A percentile compares a stretch with the other conserved stretches of the same genome.
phyloP scores from a whole-genome alignment of 768 basidiomycete genomes.

The Auriculariales sp. region DNA sequence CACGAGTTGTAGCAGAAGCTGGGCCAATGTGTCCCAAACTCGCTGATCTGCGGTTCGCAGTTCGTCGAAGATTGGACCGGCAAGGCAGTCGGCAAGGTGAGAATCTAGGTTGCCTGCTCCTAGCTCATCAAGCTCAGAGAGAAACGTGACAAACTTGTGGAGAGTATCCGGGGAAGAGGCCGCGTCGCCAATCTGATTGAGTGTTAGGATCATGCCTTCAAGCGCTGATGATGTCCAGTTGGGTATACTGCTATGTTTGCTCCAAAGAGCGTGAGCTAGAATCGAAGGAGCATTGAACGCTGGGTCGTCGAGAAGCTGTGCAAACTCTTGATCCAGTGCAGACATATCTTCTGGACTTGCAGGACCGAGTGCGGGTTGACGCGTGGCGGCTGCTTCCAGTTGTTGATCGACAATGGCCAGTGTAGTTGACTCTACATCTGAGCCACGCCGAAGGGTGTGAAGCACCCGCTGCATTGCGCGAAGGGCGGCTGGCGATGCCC shows the following conservation, averaged over 20 bases:
- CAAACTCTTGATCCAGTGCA: slow-evolving; percentile 40
- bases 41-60: slow-evolving; percentile 42
- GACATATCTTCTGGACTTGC: slow-evolving; percentile 51
- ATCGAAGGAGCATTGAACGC: slow-evolving; percentile 36
- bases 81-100: slow-evolving; percentile 58
- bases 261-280: slow-evolving; percentile 69
- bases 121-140: slow-evolving; percentile 63
- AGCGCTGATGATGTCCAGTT: slow-evolving; percentile 77
- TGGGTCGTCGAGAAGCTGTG: slow-evolving; percentile 48
- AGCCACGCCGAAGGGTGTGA: slow-evolving; percentile 47
- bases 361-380: slow-evolving; percentile 44
- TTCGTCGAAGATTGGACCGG: slow-evolving; percentile 50
- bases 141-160: slow-evolving; percentile 42
- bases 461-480: slow-evolving; percentile 49
- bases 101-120: slow-evolving; percentile 58
- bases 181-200: slow-evolving; percentile 40
- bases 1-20: slow-evolving; percentile 48
- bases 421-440: slow-evolving; percentile 33
- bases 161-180: no score
- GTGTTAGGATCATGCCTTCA: slow-evolving; percentile 65
- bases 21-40: slow-evolving; percentile 51
- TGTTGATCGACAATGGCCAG: not conserved
- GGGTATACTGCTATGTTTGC: slow-evolving; percentile 56
- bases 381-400: slow-evolving; percentile 27
- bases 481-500: slow-evolving; percentile 48